Base-by-base conservation (phyloP, 2,329 filamentous ascomycete genomes). In the Chaetomium globosum region DNA sequence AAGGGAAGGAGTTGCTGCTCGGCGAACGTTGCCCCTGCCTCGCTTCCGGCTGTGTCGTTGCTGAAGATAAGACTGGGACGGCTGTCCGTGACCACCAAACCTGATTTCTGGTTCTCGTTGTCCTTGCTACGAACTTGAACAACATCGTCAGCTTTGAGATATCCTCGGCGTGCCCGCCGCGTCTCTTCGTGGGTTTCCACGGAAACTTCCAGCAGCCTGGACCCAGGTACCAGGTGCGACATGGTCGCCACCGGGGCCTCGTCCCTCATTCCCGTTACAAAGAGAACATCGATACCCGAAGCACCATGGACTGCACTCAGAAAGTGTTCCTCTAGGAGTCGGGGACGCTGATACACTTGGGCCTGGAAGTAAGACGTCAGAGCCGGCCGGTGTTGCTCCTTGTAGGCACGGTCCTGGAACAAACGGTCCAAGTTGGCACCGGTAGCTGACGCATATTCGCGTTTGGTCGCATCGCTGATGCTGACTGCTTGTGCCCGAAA, bases 221-320 rank as follows among this genome's bases (percentile, higher is more conserved):
- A 82, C 1, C 79, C 73, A 57, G 85, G 80, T 12, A 87, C 81
- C 28, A 87, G 71, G 76, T 83, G 81, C n/a, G 82, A 83, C 0
- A 86, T 81, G 13, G 67, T 51, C 66, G 83, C 76, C 12, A 88
- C 78, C 0, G 86, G 87, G 5, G 85, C 81, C 56, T 83, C 76
- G 57, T 89, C 87, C 77, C 85, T 82, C 82, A 88, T 84, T 0
- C 86, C 86, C 0, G 86, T 89, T 68, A 90, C 83, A 0, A 89
- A 64, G 52, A 89, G 74, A 56, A 88, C 83, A 63, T 87, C 82
- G 2, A 79, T 76, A 72, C 79, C 78, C 58, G 12, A 67, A 6
- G 78, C 77, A 13, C 67, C 63, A 39, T 75, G 21, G 2, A 88
- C 81, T 2, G 82, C 73, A 28, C 77, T 65, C 49, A 83, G 60